Percentiles rank a stretch among this genome's conserved stretches.
These are phyloP conservation scores for Jackrogersella multiformis DNA, from an alignment of 495 filamentous ascomycete genomes.

Conservation along the genomic window DNA sequence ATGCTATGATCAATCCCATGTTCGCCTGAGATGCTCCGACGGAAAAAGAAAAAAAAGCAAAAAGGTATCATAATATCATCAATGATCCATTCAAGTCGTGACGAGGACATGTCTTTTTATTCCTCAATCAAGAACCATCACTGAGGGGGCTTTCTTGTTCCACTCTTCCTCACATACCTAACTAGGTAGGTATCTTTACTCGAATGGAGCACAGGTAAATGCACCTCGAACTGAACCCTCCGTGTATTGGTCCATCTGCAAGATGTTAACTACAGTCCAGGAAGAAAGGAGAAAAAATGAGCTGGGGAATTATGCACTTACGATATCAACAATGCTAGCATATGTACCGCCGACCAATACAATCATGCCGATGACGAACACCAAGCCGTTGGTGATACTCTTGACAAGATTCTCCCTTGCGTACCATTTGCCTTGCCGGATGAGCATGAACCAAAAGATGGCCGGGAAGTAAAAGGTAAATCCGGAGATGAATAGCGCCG, in stretches of 20 bases:
- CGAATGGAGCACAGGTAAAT: conserved; percentile 56
- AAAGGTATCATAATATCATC: conserved; percentile 33
- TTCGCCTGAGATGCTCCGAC: conserved; percentile 14
- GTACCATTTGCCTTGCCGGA: conserved; percentile 63
- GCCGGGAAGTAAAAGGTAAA: conserved; percentile 74
- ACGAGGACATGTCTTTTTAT: neutral
- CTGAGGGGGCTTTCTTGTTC: neutral
- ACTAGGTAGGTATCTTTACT: conserved; percentile 28
- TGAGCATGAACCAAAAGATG: conserved; percentile 71
- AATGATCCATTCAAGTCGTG: conserved; percentile 11
- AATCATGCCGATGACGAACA: conserved; percentile 64
- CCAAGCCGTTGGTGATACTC: conserved; percentile 57
- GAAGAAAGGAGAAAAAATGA: neutral
- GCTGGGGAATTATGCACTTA: conserved; percentile 47
- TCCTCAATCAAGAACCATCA: neutral
- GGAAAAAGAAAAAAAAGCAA: conserved; percentile 10
- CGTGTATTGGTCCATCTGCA: conserved; percentile 56
- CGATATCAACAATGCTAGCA: conserved; percentile 64
- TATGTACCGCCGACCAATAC: conserved; percentile 69
- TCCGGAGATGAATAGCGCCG: conserved; percentile 69
- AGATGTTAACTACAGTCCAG: neutral
- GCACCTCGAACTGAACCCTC: conserved; percentile 56
- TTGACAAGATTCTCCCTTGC: conserved; percentile 56
- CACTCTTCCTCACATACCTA: neutral
- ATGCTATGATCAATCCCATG: conserved; percentile 18